Conservation (phyloP, 495 filamentous ascomycete genomes). For the Neurospora sp. region DNA sequence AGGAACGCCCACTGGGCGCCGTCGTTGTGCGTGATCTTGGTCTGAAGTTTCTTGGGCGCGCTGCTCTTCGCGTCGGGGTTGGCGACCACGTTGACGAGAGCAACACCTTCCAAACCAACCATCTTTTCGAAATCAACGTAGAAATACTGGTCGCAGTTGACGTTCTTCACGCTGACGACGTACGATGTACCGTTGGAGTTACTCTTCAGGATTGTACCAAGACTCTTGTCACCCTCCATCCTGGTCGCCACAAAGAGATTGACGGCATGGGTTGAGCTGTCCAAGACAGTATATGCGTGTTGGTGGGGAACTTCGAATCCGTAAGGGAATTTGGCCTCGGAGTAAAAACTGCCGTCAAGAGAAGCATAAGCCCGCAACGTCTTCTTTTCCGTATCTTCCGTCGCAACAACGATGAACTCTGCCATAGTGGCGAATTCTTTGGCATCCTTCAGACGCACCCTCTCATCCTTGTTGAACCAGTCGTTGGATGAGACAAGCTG, state of each 20-base stretch:
- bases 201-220: slow-evolving; percentile 88
- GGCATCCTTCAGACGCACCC: slow-evolving; percentile 52
- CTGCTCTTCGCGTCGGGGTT: slow-evolving; percentile 54
- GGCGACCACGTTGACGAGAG: slow-evolving; percentile 71
- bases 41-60: slow-evolving; percentile 68
- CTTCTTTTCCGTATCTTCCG: slow-evolving; percentile 51
- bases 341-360: slow-evolving; percentile 71
- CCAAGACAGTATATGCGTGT: slow-evolving; percentile 81
- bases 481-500: slow-evolving; percentile 65
- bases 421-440: slow-evolving; percentile 84
- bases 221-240: slow-evolving; percentile 45
- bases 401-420: slow-evolving; percentile 88
- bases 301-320: slow-evolving; percentile 67
- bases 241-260: slow-evolving; percentile 85
- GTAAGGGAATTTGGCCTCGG: slow-evolving; percentile 71
- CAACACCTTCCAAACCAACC: slow-evolving; percentile 80
- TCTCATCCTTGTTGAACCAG: slow-evolving; percentile 51
- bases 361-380: slow-evolving; percentile 70
- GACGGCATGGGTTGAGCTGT: slow-evolving; percentile 82
- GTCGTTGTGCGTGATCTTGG: slow-evolving; percentile 91
- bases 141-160: slow-evolving; percentile 64
- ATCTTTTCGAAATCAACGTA: slow-evolving; percentile 97
- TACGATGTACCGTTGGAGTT: slow-evolving; percentile 98
- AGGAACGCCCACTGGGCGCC: slow-evolving; percentile 75
- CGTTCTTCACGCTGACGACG: slow-evolving; percentile 62